These are phyloP conservation scores for Leccinellum luteum DNA, from an alignment of 768 basidiomycete genomes.

Conservation along the genomic window DNA sequence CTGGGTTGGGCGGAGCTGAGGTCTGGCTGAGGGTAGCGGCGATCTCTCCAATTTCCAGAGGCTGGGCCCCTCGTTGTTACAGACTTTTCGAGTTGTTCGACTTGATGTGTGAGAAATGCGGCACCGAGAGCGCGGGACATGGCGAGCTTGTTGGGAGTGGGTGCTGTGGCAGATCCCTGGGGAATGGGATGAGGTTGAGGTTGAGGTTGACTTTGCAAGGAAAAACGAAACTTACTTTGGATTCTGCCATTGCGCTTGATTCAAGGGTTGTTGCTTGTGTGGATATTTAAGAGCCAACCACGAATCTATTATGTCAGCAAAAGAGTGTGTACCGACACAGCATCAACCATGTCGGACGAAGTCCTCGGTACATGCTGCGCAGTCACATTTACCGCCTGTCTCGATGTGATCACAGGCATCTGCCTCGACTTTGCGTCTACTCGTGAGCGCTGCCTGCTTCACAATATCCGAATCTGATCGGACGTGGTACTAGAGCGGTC, in stretches of 20 bases:
- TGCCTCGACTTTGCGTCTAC: conserved; percentile 24
- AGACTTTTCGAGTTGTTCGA: conserved; percentile 82
- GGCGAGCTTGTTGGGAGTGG: conserved; percentile 57
- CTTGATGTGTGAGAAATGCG: conserved; percentile 84
- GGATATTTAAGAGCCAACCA: too few relatives aligned
- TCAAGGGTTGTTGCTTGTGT: too few relatives aligned
- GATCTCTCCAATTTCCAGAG: conserved; percentile 63
- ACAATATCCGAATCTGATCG: background rate
- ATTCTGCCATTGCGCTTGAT: conserved; percentile 21
- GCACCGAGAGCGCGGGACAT: conserved; percentile 88
- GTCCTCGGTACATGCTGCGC: conserved; percentile 22
- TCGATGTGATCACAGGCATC: conserved; percentile 22
- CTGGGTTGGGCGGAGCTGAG: conserved; percentile 9
- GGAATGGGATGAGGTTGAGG: background rate
- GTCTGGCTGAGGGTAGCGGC: conserved; percentile 31
- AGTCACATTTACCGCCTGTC: conserved; percentile 12
- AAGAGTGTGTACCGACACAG: too few relatives aligned
- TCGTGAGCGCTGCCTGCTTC: conserved; percentile 12
- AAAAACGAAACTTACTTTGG: conserved; percentile 11
- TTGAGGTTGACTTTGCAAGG: too few relatives aligned
- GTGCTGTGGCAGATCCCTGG: conserved; percentile 24
- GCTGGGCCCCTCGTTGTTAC: conserved; percentile 49
- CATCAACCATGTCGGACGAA: conserved; percentile 17
- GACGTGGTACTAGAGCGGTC: conserved; percentile 11
- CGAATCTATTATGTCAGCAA: background rate